Evolutionary conservation across 495 filamentous ascomycete species (phyloP), one percentile per base, ranked within the genome.

Genomic region (Pyrenula aspistea): DNA sequence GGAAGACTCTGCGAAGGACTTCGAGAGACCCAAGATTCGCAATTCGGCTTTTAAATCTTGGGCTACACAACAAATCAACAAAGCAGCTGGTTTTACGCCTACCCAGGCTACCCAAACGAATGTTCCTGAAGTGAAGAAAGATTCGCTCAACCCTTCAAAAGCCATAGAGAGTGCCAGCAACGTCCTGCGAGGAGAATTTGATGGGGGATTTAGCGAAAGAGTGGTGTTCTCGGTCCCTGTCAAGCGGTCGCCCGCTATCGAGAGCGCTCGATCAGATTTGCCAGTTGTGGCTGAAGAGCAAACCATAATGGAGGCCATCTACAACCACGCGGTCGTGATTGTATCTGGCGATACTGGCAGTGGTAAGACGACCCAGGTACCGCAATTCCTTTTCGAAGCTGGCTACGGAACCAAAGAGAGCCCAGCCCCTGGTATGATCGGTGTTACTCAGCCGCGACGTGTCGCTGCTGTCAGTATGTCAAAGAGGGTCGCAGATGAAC

Each of bases 261-360:
- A 96, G 64, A 77, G 78, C 36, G 79, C 81, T 10, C 85, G 93
- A 36, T 71, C 91, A n/a, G 79, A 84, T 22, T 74, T 98, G 25
- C 93, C 93, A 0, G 85, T 98, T 2, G 90, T 96, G 24, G 87
- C 87, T 1, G 93, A 97, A 64, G 93, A 98, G 65, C 93, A 97
- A 63, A 91, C 87, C 62, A 95, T 98, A 22, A 98, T 98, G 93
- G 93, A 98, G 73, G 90, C 91, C 2, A 90, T 97, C 19, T 82
- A 94, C 65, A 89, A 91, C 63, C 87, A 95, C 67, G 75, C 89
- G 51, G 79, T 84, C 0, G 85, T 95, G 0, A 86, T 98, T 19
- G 83, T 98, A n/a, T 96, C 90, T 70, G 93, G 94, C 67, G 84
- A 91, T 10, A 98, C 93, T 55, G 93, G 93, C 66, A 95, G 89